Percentiles rank a stretch among this genome's conserved stretches.
These are phyloP conservation scores for Aspergillus panamensis DNA, from an alignment of 495 filamentous ascomycete species.

Conservation along the genomic window DNA sequence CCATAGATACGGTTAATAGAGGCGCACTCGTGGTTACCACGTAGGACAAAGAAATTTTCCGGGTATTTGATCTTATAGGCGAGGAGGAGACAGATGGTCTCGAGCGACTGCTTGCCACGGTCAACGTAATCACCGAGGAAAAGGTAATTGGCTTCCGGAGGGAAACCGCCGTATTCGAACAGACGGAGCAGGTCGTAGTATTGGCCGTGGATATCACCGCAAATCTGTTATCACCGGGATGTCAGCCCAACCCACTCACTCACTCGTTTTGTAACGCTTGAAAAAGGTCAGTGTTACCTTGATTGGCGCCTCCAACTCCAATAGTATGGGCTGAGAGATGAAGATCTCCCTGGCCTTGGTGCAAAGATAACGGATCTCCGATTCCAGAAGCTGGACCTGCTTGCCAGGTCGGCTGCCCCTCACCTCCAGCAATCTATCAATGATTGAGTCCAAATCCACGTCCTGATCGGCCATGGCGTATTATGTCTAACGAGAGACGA, in stretches of 20 bases:
- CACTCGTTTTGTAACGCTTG: conserved; percentile 11
- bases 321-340: conserved; percentile 96
- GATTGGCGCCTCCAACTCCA: conserved; percentile 97
- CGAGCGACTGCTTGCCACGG: conserved; percentile 97
- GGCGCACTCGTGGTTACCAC: conserved; percentile 98
- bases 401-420: conserved; percentile 96
- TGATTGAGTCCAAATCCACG: conserved; percentile 98
- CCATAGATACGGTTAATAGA: conserved; percentile 99
- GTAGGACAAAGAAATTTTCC: conserved; percentile 99
- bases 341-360: conserved; percentile 99
- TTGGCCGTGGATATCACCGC: conserved; percentile 98
- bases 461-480: conserved; percentile 91
- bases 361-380: conserved; percentile 96
- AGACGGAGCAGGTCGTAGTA: conserved; percentile 97
- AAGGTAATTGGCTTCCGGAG: conserved; percentile 97
- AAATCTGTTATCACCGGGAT: conserved; percentile 62
- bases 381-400: conserved; percentile 94
- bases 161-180: conserved; percentile 98
- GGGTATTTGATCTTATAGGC: conserved; percentile 99
- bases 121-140: conserved; percentile 99
- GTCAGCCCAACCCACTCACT: conserved; percentile 1
- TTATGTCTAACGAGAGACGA: conserved; percentile 32
- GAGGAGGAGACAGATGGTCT: conserved; percentile 96
- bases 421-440: conserved; percentile 95
- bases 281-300: conserved; percentile 64